Evolutionary conservation across 75 land plant species (phyloP).

Genomic region (Cryptomeria japonica): DNA sequence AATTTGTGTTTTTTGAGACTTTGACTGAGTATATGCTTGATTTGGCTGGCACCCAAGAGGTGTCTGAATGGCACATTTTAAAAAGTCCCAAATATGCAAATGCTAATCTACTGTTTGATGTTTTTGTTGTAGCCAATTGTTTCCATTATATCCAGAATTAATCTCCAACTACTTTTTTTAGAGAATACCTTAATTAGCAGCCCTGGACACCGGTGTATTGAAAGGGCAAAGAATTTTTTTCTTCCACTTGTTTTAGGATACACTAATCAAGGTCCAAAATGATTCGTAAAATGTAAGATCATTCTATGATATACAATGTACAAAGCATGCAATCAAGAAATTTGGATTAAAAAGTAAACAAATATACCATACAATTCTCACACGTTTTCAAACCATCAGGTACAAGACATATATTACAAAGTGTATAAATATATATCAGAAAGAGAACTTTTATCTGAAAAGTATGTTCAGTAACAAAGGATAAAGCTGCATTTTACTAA

Average conservation of each 20-base stretch:
- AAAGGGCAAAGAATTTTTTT: background rate
- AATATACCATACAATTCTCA: background rate
- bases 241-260: background rate
- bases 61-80: background rate
- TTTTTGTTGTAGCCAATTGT: background rate
- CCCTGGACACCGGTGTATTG: background rate
- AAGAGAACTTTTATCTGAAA: background rate
- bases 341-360: background rate
- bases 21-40: background rate
- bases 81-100: background rate
- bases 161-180: background rate
- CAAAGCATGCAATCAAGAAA: background rate
- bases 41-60: background rate
- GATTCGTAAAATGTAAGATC: background rate
- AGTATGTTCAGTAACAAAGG: background rate
- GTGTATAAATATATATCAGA: background rate
- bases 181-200: background rate
- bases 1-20: no score
- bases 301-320: background rate
- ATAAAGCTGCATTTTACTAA: background rate
- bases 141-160: background rate
- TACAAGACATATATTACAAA: background rate
- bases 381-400: background rate
- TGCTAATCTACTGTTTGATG: background rate
- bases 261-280: background rate